Conservation (phyloP, 1,284 basidiomycete species). For the Ustilago sp. region DNA sequence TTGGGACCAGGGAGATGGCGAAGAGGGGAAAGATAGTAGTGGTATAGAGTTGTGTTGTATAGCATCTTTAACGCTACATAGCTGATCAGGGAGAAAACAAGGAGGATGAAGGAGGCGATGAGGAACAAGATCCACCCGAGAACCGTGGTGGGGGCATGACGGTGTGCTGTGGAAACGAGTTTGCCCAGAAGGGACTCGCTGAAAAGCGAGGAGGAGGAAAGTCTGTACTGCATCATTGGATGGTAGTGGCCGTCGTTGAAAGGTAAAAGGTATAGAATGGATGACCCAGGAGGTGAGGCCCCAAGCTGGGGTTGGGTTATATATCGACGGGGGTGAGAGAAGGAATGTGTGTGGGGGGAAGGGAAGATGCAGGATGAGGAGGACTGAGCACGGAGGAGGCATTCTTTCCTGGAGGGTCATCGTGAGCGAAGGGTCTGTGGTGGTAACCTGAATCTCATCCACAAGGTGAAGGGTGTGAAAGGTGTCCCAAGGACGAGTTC, state of each 20-base stretch:
- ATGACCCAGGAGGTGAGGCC: neutral
- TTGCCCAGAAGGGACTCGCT: conserved; percentile 27
- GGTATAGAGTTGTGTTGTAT: conserved; percentile 42
- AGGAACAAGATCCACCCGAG: conserved; percentile 10
- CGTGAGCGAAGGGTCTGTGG: neutral
- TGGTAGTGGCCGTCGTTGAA: neutral
- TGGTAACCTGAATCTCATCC: conserved; percentile 11
- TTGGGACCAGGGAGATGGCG: conserved; percentile 50
- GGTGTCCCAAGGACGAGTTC: neutral
- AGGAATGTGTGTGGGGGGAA: neutral
- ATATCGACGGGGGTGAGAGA: neutral
- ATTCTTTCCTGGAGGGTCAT: neutral
- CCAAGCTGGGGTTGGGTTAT: neutral
- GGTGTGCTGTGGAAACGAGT: conserved; percentile 16
- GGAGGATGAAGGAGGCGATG: neutral
- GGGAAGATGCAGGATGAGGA: neutral
- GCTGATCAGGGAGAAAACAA: conserved; percentile 12
- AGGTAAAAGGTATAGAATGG: neutral
- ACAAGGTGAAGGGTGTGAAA: conserved; percentile 12
- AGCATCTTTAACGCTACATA: conserved; percentile 21
- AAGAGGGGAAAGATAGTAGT: conserved; percentile 44
- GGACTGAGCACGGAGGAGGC: neutral
- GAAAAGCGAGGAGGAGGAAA: conserved; percentile 21
- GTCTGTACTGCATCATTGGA: conserved; percentile 29
- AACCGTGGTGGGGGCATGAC: conserved; percentile 17